phyloP scores from a whole-genome alignment of 108 stramenopile genomes.

The Cylindrotheca fusiformis region DNA sequence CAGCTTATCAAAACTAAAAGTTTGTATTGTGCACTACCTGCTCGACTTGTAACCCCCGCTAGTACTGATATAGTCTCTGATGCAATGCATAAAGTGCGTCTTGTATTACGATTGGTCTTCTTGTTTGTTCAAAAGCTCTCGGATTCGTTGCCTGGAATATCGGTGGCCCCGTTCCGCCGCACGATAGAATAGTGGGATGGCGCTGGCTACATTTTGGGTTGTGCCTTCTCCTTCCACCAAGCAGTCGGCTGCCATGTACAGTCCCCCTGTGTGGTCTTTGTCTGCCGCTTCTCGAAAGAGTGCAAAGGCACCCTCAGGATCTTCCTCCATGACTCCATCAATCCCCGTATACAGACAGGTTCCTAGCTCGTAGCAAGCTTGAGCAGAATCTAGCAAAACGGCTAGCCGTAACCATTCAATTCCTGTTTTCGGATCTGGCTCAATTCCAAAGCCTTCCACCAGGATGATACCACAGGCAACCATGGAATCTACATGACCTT shows the following conservation, averaged over 20 bases:
- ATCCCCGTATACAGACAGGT: slow-evolving; percentile 35
- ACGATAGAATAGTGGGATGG: slow-evolving; percentile 35
- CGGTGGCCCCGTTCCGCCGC: slow-evolving; percentile 45
- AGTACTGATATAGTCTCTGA: no score
- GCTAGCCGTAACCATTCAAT: slow-evolving; percentile 34
- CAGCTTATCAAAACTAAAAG: no score
- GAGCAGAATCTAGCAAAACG: slow-evolving; percentile 12
- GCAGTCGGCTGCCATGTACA: slow-evolving; percentile 46
- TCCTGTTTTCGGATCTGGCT: slow-evolving; percentile 22
- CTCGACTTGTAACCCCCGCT: no score
- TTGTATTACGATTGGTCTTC: slow-evolving; percentile 23
- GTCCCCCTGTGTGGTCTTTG: slow-evolving; percentile 24
- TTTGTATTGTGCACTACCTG: no score
- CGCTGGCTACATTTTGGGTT: slow-evolving; percentile 18
- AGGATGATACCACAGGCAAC: slow-evolving; percentile 42
- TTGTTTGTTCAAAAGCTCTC: slow-evolving; percentile 22
- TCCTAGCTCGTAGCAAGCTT: slow-evolving; percentile 37
- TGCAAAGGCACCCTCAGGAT: slow-evolving; percentile 25
- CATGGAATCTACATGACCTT: slow-evolving; percentile 41
- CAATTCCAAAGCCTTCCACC: slow-evolving; percentile 38
- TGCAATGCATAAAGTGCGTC: no score
- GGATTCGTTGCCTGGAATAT: slow-evolving; percentile 36
- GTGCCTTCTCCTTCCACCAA: slow-evolving; percentile 41
- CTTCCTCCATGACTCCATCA: slow-evolving; percentile 36
- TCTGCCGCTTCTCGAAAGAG: slow-evolving; percentile 31